Base-by-base conservation (phyloP, 257 asterid species). In the Thymus quinquecostatus region DNA sequence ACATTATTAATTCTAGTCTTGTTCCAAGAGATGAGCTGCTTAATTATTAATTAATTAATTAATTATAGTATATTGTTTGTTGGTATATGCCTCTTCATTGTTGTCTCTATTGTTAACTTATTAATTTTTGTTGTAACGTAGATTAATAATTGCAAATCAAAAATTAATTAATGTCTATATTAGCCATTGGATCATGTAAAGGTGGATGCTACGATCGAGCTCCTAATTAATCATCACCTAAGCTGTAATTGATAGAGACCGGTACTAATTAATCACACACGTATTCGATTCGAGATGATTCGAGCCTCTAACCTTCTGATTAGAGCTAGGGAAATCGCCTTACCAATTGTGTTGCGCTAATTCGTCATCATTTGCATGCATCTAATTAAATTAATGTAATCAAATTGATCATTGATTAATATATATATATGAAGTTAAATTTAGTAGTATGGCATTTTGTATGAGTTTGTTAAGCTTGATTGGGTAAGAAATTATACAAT, bases 131-230 rank as follows among this genome's bases (percentile, higher is more conserved):
- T 34, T 34, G 38, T 34, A 3, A 34, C 38, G 4, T 34, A 34
- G 38, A 34, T 3, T 34, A 38, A 4, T 38, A 4, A 38, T 4
- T 38, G 41, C 3, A 4, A 5, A 4, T 7, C 1, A 38, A 38
- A 38, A 38, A 38, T 38, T 38, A 38, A 38, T 38, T 38, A 38
- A 1, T 4, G 41, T 0, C 6, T 1, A 5, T 38, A 29, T 64
- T 11, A 10, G 27, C n/a, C 57, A 64, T 64, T 64, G 70, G 69
- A 5, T 29, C 36, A 2, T 64, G 38, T 28, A 40, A 14, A 61
- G 67, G 41, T 38, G 50, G 34, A 61, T 41, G 21, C 49, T 40
- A 21, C 36, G 8, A 30, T 38, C 2, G 21, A 21, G 21, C 21
- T 0, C 21, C 21, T 21, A 21, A 21, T 21, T 21, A 21, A 21